These are phyloP conservation scores for Theileria equi DNA, from an alignment of 169 alveolate species.

Conservation along the genomic window DNA sequence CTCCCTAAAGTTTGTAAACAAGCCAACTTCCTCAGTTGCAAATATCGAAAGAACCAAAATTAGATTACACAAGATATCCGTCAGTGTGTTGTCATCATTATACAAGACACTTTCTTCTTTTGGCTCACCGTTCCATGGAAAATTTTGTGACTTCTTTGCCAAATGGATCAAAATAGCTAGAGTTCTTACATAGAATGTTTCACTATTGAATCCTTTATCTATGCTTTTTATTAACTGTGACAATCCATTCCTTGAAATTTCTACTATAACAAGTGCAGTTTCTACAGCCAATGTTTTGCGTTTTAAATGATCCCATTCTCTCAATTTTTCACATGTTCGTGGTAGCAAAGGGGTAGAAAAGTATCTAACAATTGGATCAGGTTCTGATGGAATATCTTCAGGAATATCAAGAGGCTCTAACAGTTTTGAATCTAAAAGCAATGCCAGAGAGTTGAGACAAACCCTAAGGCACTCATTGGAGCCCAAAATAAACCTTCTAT, in stretches of 20 bases:
- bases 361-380: neutral
- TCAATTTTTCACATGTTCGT: neutral
- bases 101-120: neutral
- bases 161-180: neutral
- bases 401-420: neutral
- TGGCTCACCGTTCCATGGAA: neutral
- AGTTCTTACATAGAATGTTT: neutral
- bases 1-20: constrained; percentile 20
- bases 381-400: neutral
- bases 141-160: neutral
- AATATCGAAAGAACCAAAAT: constrained; percentile 17
- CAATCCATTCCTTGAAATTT: neutral
- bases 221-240: neutral
- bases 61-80: neutral
- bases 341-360: neutral
- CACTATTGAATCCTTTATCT: neutral
- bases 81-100: neutral
- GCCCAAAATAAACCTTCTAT: neutral
- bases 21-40: constrained; percentile 48
- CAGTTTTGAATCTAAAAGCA: neutral
- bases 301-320: neutral
- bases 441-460: neutral
- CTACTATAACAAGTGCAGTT: neutral
- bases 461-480: neutral
- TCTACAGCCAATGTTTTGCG: neutral